Percentiles rank a stretch among this genome's conserved stretches.
phyloP scores from a whole-genome alignment of 169 alveolate species.

The Plasmodium ovale region DNA sequence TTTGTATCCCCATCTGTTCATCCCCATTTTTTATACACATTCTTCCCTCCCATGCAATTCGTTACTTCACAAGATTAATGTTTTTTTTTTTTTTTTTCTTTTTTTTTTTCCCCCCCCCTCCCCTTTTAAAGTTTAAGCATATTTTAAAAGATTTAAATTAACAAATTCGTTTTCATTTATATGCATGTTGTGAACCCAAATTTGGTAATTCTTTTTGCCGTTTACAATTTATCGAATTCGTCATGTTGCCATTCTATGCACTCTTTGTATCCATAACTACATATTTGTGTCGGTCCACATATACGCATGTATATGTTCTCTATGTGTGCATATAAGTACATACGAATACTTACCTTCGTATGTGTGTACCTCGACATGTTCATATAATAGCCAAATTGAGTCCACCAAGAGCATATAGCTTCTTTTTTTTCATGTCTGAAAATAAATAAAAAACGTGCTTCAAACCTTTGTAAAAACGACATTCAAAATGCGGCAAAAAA shows the following conservation, averaged over 20 bases:
- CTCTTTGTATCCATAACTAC: no score
- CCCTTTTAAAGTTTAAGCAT: neutral
- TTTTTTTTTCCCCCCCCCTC: no score
- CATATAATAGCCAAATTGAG: no score
- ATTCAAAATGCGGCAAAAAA: neutral
- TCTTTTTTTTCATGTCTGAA: neutral
- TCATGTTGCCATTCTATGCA: neutral
- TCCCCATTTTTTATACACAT: no score
- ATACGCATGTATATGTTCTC: no score
- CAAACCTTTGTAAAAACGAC: neutral
- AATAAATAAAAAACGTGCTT: neutral
- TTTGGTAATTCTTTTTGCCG: neutral
- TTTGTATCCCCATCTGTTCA: no score
- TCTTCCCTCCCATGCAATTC: neutral
- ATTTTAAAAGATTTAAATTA: no score
- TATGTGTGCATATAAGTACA: no score
- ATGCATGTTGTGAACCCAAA: neutral
- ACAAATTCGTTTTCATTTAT: neutral
- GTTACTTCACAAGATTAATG: neutral
- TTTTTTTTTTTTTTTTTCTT: no score
- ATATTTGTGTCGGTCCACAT: no score
- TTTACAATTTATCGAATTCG: neutral
- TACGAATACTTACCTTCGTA: no score
- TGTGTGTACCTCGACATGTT: no score
- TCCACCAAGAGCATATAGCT: neutral